Conservation (phyloP, 768 basidiomycete species). For the Fistulinella prunicolor region DNA sequence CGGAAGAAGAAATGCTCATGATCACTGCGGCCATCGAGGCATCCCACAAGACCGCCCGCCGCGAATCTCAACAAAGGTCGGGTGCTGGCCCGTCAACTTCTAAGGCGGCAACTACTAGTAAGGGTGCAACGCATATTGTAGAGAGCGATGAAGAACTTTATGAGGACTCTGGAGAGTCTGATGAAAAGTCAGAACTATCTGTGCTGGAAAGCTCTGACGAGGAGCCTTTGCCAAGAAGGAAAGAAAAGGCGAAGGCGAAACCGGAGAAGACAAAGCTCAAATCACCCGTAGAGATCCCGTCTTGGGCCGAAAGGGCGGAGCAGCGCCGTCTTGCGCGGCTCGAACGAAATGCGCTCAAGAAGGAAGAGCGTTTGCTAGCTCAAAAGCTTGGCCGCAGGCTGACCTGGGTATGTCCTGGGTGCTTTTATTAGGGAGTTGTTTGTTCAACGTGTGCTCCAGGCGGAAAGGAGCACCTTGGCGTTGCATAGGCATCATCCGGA, state of each 20-base stretch:
- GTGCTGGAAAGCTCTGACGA: constrained; percentile 12
- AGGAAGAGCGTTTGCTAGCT: constrained; percentile 49
- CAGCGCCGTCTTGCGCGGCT: constrained; percentile 16
- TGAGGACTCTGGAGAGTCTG: constrained; percentile 1
- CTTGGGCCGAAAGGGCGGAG: constrained; percentile 10
- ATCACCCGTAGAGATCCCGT: not conserved
- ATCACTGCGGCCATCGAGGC: constrained; percentile 52
- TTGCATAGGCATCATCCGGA: constrained; percentile 75
- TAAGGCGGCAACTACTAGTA: constrained; percentile 37
- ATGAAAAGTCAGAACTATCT: constrained; percentile 11
- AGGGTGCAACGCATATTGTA: constrained; percentile 11
- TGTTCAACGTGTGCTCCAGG: constrained; percentile 41
- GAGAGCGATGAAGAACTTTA: constrained; percentile 15
- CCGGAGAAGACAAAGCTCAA: constrained; percentile 13
- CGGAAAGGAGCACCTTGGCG: constrained; percentile 65
- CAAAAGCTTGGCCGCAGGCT: constrained; percentile 68
- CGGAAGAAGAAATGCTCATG: constrained; percentile 44
- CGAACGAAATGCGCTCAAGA: constrained; percentile 33
- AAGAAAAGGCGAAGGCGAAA: constrained; percentile 32
- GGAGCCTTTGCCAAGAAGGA: constrained; percentile 27
- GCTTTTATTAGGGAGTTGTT: constrained; percentile 4
- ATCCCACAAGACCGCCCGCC: constrained; percentile 45
- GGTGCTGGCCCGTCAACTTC: constrained; percentile 34
- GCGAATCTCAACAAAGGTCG: constrained; percentile 27
- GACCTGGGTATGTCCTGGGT: constrained; percentile 52